phyloP scores from a whole-genome alignment of 257 asterid genomes.

The Capsicum rhomboideum region DNA sequence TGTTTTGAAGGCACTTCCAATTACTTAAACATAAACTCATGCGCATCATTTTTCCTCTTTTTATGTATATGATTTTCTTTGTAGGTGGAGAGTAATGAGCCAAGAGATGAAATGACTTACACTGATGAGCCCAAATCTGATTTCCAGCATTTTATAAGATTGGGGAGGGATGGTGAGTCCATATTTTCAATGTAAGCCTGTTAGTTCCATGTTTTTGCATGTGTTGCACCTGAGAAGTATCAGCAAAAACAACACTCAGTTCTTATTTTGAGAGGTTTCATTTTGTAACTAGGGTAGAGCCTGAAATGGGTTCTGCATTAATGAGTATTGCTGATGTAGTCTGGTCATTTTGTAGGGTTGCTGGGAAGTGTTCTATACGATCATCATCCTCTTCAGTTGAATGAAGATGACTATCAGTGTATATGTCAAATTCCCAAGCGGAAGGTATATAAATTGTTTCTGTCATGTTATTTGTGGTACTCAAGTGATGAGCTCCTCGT shows the following conservation, averaged over 20 bases:
- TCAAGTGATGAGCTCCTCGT: neutral
- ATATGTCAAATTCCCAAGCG: constrained; percentile 21
- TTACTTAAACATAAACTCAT: neutral
- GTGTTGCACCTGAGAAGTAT: neutral
- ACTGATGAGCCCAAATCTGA: constrained; percentile 1
- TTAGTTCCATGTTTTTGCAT: neutral
- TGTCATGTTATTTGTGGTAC: neutral
- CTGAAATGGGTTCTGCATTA: neutral
- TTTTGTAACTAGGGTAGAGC: neutral
- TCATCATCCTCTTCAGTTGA: constrained; percentile 22
- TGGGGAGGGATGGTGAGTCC: constrained; percentile 19
- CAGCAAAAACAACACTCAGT: neutral
- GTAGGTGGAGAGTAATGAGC: constrained; percentile 30
- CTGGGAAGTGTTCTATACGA: constrained; percentile 12
- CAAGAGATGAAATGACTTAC: constrained; percentile 23
- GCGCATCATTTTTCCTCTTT: neutral
- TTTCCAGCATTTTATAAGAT: constrained; percentile 24
- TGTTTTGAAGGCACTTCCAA: neutral
- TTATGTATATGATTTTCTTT: neutral
- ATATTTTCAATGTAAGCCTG: neutral
- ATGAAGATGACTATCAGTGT: constrained; percentile 28
- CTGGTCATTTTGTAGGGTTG: neutral
- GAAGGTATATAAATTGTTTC: constrained; percentile 12
- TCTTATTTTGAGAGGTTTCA: neutral
- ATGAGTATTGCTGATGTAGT: neutral